Percentiles rank a stretch among this genome's conserved stretches.
phyloP scores from a whole-genome alignment of 75 land plant species.

The Gnetum montanum region DNA sequence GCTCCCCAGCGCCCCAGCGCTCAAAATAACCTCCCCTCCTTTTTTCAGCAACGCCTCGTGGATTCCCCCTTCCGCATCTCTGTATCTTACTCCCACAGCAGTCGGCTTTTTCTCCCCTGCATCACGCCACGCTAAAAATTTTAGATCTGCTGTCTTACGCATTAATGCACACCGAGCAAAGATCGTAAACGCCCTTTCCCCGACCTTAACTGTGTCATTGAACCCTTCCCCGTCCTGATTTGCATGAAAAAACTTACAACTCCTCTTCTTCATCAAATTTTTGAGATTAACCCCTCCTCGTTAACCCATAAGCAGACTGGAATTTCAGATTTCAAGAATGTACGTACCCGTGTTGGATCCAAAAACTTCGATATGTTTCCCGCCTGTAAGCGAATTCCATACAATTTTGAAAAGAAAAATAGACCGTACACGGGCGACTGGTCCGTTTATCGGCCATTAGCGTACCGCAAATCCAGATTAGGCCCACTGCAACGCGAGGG shows the following conservation, averaged over 20 bases:
- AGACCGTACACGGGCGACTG: too few relatives aligned
- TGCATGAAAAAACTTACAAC: neutral
- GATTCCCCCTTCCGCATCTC: conserved; percentile 33
- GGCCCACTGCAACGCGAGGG: too few relatives aligned
- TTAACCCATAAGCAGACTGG: too few relatives aligned
- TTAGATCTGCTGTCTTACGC: neutral
- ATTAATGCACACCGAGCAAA: neutral
- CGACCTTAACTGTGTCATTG: too few relatives aligned
- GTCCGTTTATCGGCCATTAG: too few relatives aligned
- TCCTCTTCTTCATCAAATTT: neutral
- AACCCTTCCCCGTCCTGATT: too few relatives aligned
- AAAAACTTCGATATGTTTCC: too few relatives aligned
- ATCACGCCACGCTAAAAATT: neutral
- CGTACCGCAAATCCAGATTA: too few relatives aligned
- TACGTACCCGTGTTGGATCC: too few relatives aligned
- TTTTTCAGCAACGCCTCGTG: conserved; percentile 27
- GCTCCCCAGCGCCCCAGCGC: conserved; percentile 75
- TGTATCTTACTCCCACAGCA: conserved; percentile 54
- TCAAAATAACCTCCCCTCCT: conserved; percentile 55
- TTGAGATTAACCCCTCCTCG: neutral
- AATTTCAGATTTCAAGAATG: too few relatives aligned
- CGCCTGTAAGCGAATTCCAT: too few relatives aligned
- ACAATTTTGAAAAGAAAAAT: too few relatives aligned
- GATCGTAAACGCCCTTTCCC: neutral
- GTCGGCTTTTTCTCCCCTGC: conserved; percentile 24